These are phyloP conservation scores for Lolium rigidum DNA, from an alignment of 176 grass and related monocot genomes.

Conservation along the genomic window DNA sequence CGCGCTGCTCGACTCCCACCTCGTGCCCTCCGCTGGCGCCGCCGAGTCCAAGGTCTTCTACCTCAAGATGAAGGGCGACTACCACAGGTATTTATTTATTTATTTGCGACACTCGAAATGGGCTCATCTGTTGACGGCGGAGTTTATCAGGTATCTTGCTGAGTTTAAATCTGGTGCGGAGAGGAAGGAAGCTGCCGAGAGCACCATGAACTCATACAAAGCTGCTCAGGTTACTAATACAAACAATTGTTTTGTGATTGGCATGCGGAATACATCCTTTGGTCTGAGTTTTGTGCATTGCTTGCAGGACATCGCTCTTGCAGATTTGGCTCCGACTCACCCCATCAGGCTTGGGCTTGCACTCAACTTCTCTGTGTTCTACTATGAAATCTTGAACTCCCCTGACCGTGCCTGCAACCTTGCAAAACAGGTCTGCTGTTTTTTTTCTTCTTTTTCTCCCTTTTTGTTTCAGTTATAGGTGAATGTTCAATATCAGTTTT, in stretches of 20 bases:
- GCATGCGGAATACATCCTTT: background rate
- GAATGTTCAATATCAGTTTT: background rate
- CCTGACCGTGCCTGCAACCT: constrained; percentile 84
- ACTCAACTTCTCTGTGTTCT: constrained; percentile 92
- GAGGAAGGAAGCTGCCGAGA: constrained; percentile 86
- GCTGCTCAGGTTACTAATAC: constrained; percentile 64
- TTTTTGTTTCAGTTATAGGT: background rate
- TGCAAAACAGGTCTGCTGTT: constrained; percentile 66
- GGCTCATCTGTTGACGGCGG: background rate
- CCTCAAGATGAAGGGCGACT: constrained; percentile 97
- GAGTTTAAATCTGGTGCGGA: constrained; percentile 73
- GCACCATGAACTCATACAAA: constrained; percentile 85
- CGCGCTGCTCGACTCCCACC: constrained; percentile 76
- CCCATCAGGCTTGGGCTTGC: constrained; percentile 92
- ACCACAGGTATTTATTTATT: constrained; percentile 48
- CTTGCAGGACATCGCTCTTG: constrained; percentile 74
- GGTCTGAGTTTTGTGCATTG: background rate
- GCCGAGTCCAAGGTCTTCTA: constrained; percentile 93
- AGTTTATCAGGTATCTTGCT: constrained; percentile 70
- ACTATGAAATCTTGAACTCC: constrained; percentile 91
- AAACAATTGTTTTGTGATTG: background rate
- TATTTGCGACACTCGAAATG: background rate
- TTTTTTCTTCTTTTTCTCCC: background rate
- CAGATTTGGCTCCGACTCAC: constrained; percentile 81
- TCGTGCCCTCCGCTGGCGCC: constrained; percentile 71